phyloP scores from a whole-genome alignment of 306 rosid species.

The Malus fusca region DNA sequence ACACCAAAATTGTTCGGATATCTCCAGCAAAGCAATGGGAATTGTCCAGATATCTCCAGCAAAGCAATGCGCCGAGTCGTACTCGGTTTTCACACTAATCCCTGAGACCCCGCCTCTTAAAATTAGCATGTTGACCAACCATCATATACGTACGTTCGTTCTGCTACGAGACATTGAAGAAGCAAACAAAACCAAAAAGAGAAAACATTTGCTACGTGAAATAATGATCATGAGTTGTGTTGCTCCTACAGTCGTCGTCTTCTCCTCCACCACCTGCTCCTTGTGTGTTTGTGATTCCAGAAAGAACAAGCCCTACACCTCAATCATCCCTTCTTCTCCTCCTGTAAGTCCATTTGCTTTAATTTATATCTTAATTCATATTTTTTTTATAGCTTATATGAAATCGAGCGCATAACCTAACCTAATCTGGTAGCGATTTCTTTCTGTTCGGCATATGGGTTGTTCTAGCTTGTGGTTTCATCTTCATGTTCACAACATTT shows the following conservation, averaged over 20 bases:
- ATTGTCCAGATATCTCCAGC: not conserved
- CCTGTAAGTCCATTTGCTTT: not conserved
- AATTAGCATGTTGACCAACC: not conserved
- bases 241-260: not conserved
- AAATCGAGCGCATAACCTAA: not conserved
- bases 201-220: not conserved
- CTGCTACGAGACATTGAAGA: not conserved
- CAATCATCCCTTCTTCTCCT: not conserved
- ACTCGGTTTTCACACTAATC: constrained; percentile 8
- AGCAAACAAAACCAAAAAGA: not conserved
- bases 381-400: not conserved
- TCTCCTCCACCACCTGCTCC: not conserved
- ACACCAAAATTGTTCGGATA: not conserved
- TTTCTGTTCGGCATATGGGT: not conserved
- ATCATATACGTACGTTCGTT: not conserved
- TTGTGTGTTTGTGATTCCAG: not conserved
- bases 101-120: constrained; percentile 6
- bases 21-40: not conserved
- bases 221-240: not conserved
- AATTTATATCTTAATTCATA: not conserved
- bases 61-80: not conserved
- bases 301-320: not conserved
- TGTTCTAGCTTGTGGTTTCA: not conserved
- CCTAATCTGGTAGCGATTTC: not conserved
- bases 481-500: not conserved